phyloP scores from a whole-genome alignment of 345 rosid species.

The Lepidium sativum region DNA sequence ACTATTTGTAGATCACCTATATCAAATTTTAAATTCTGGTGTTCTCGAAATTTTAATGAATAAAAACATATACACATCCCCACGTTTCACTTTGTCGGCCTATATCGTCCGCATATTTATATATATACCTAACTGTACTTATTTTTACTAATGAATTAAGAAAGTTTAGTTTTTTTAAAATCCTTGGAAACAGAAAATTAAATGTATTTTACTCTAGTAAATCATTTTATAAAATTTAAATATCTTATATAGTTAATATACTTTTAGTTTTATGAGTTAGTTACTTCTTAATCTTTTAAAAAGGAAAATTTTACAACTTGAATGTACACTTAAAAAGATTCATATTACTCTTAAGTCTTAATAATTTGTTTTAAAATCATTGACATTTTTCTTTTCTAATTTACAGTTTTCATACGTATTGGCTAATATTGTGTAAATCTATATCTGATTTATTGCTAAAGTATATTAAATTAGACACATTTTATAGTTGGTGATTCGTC shows the following conservation, averaged over 20 bases:
- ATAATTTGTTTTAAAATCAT: background rate
- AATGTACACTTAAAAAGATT: background rate
- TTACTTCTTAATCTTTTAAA: background rate
- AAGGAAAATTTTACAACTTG: background rate
- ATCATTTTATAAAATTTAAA: background rate
- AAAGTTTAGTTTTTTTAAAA: background rate
- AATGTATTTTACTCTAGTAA: background rate
- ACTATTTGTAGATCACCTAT: constrained; percentile 12
- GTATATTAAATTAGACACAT: background rate
- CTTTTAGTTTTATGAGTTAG: background rate
- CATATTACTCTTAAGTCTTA: background rate
- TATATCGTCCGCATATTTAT: background rate
- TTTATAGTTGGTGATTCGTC: background rate
- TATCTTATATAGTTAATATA: background rate
- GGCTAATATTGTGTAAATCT: too few relatives aligned
- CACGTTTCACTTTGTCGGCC: background rate
- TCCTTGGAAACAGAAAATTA: background rate
- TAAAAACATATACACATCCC: background rate
- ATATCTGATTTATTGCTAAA: too few relatives aligned
- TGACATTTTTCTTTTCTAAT: too few relatives aligned
- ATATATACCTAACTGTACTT: background rate
- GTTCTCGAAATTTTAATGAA: background rate
- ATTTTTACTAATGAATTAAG: background rate
- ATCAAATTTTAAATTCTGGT: too few relatives aligned
- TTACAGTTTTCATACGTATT: too few relatives aligned